A percentile compares a stretch with the other conserved stretches of the same genome.
Evolutionary conservation across 305 asterid genomes (phyloP).

Genomic region (Fraxinus albicans): DNA sequence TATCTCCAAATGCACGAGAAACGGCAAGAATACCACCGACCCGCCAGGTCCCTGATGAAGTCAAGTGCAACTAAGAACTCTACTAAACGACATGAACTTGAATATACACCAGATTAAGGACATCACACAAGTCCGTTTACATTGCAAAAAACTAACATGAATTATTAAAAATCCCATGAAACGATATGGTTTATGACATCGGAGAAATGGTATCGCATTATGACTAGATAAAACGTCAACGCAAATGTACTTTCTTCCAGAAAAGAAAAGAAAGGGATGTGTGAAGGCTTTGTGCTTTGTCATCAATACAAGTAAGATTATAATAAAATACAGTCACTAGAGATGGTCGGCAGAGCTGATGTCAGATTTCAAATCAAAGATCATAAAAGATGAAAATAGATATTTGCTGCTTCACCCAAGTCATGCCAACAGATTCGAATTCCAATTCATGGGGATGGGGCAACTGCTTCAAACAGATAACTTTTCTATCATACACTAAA

Average conservation of each 20-base stretch:
- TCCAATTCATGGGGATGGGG: background rate
- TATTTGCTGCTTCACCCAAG: background rate
- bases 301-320: background rate
- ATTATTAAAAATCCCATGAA: background rate
- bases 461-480: background rate
- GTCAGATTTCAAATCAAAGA: background rate
- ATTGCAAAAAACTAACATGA: background rate
- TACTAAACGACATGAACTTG: background rate
- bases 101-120: background rate
- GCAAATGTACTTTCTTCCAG: background rate
- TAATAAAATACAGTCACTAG: background rate
- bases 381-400: background rate
- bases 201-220: background rate
- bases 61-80: background rate
- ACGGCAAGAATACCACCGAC: slow-evolving; percentile 85
- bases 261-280: background rate
- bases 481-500: background rate
- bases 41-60: slow-evolving; percentile 61
- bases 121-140: background rate
- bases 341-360: background rate
- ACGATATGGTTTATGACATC: background rate
- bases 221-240: background rate
- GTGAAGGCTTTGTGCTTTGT: background rate
- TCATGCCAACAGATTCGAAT: background rate
- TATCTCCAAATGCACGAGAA: slow-evolving; percentile 75